A percentile compares a stretch with the other conserved stretches of the same genome.
These are phyloP conservation scores for Anthoceros angustus DNA, from an alignment of 225 moss, liverwort and hornwort genomes.

Conservation along the genomic window DNA sequence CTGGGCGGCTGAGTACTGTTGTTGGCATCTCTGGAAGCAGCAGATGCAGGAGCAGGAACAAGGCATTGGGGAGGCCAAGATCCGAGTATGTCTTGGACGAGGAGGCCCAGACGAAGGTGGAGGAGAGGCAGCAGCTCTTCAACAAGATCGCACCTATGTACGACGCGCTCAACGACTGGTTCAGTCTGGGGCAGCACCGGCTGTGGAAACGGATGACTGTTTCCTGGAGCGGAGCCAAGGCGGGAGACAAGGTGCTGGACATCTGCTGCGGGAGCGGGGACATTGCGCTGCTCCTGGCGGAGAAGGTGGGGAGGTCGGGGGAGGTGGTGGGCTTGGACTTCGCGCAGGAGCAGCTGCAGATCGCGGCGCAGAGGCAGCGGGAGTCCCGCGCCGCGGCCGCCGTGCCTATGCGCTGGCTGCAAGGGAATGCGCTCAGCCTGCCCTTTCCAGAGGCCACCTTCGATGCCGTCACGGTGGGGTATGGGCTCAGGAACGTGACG, in stretches of 20 bases:
- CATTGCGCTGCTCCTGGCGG: slow-evolving; percentile 52
- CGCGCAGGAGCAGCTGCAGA: slow-evolving; percentile 69
- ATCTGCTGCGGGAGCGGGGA: slow-evolving; percentile 98
- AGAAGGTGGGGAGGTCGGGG: slow-evolving; percentile 36
- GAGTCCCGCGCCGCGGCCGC: slow-evolving; percentile 12
- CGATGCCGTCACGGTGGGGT: slow-evolving; percentile 91
- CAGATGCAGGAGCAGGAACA: no score
- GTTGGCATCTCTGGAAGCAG: no score
- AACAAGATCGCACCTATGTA: slow-evolving; percentile 84
- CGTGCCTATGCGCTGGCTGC: slow-evolving; percentile 43
- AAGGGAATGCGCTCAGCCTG: slow-evolving; percentile 71
- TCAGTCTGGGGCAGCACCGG: slow-evolving; percentile 78
- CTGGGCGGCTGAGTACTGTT: no score
- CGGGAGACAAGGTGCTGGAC: slow-evolving; percentile 52
- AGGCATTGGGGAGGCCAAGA: no score
- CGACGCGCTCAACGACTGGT: slow-evolving; percentile 77
- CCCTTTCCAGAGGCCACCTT: slow-evolving; percentile 41
- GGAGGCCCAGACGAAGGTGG: slow-evolving; percentile 35
- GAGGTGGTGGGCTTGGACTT: slow-evolving; percentile 66
- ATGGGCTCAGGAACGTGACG: slow-evolving; percentile 83
- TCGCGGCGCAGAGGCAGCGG: slow-evolving; percentile 46
- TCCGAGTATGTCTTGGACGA: slow-evolving; percentile 11
- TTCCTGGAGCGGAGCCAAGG: slow-evolving; percentile 61
- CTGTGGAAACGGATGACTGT: slow-evolving; percentile 99
- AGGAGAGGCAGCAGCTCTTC: slow-evolving; percentile 59